A percentile compares a stretch with the other conserved stretches of the same genome.
phyloP scores from a whole-genome alignment of 192 early-diverging fungal genomes.

The Linnemannia schmuckeri region DNA sequence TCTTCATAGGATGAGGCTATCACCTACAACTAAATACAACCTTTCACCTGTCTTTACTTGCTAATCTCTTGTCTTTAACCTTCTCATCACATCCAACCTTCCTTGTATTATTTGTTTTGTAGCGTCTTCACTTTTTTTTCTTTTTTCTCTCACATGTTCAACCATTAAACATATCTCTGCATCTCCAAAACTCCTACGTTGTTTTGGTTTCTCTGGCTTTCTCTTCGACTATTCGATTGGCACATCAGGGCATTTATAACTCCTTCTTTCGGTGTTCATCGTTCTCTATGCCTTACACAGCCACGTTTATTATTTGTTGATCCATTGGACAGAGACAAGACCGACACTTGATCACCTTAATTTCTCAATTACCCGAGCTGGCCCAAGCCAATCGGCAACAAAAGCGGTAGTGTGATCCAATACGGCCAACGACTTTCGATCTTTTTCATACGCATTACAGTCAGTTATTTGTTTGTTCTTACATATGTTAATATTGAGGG shows the following conservation, averaged over 20 bases:
- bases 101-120: conserved; percentile 17
- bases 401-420: neutral
- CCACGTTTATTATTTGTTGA: neutral
- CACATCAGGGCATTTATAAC: too few species aligned
- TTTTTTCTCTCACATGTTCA: neutral
- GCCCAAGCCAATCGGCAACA: neutral
- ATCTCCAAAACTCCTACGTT: neutral
- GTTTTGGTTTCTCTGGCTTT: neutral
- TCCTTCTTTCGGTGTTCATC: neutral
- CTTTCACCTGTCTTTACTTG: neutral
- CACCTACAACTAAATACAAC: conserved; percentile 25
- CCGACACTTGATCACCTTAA: neutral
- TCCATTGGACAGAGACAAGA: neutral
- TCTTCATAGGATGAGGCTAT: conserved; percentile 43
- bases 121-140: neutral
- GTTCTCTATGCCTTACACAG: neutral
- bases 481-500: neutral
- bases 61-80: neutral
- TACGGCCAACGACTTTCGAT: neutral
- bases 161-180: conserved; percentile 18
- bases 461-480: neutral
- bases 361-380: too few species aligned
- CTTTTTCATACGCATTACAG: neutral
- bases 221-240: too few species aligned
- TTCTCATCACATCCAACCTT: neutral